Conservation (phyloP, 257 asterid genomes). For the Avicennia marina region DNA sequence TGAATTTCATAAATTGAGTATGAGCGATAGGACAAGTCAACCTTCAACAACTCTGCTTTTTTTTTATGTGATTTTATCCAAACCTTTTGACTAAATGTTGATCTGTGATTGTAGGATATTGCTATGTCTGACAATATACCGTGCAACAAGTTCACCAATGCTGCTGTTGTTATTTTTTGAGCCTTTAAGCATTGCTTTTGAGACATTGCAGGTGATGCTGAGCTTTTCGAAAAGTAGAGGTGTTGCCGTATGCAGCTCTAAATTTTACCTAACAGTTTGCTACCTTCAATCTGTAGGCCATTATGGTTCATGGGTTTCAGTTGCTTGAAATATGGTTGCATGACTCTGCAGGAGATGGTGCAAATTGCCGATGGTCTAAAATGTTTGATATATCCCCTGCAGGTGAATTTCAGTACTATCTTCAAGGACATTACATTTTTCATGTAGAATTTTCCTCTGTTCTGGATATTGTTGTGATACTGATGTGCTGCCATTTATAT, state of each 20-base stretch:
- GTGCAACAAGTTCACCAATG: slow-evolving; percentile 45
- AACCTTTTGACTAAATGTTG: slow-evolving; percentile 15
- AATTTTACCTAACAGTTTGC: slow-evolving; percentile 22
- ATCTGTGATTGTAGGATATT: slow-evolving; percentile 51
- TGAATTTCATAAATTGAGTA: too few species aligned
- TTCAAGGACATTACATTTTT: neutral
- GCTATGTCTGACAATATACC: slow-evolving; percentile 48
- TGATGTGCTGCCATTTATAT: neutral
- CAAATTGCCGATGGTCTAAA: slow-evolving; percentile 59
- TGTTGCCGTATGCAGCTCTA: neutral
- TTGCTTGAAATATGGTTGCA: slow-evolving; percentile 86
- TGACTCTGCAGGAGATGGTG: slow-evolving; percentile 60
- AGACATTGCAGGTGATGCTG: slow-evolving; percentile 78
- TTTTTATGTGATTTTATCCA: neutral
- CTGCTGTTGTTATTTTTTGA: slow-evolving; percentile 78
- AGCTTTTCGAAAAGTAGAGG: neutral
- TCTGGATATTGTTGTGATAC: neutral
- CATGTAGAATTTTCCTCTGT: neutral
- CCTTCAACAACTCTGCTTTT: neutral
- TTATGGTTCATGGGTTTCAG: slow-evolving; percentile 95
- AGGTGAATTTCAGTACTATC: slow-evolving; percentile 34
- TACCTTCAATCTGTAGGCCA: slow-evolving; percentile 51
- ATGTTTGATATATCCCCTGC: slow-evolving; percentile 66
- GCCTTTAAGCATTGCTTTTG: slow-evolving; percentile 92
- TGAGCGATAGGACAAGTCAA: too few species aligned